Percentiles rank a stretch among this genome's conserved stretches.
phyloP scores from a whole-genome alignment of 192 early-diverging fungal species.

The Mycoemilia scoparia region DNA sequence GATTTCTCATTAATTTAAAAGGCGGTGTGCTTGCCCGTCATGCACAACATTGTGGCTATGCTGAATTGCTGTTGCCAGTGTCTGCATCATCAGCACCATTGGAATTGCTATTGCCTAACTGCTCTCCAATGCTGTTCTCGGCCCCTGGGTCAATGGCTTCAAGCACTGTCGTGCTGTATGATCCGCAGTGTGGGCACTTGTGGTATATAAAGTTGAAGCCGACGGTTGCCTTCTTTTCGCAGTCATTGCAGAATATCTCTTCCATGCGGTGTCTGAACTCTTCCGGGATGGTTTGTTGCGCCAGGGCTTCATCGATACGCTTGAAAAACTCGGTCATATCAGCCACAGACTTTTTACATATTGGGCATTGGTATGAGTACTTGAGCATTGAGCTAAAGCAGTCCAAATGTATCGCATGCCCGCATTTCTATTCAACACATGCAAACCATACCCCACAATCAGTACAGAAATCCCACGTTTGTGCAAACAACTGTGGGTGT shows the following conservation, averaged over 20 bases:
- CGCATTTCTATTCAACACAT: slow-evolving; percentile 63
- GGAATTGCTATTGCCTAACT: no score
- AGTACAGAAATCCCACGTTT: no score
- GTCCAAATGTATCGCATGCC: slow-evolving; percentile 77
- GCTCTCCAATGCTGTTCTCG: no score
- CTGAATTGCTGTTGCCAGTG: no score
- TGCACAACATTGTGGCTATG: no score
- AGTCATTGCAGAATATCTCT: slow-evolving; percentile 90
- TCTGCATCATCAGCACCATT: no score
- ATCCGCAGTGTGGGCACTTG: slow-evolving; percentile 66
- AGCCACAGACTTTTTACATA: slow-evolving; percentile 78
- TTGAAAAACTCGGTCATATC: slow-evolving; percentile 66
- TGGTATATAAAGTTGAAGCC: slow-evolving; percentile 95
- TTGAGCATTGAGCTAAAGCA: slow-evolving; percentile 72
- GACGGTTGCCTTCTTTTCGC: slow-evolving; percentile 64
- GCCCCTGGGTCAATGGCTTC: no score
- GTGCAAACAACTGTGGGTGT: no score
- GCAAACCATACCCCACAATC: no score
- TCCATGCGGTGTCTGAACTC: slow-evolving; percentile 63
- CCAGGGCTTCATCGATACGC: slow-evolving; percentile 65
- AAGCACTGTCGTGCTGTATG: slow-evolving; percentile 88
- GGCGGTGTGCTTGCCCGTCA: no score
- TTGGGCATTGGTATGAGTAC: slow-evolving; percentile 88
- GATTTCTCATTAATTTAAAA: no score
- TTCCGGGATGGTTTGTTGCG: slow-evolving; percentile 67